Evolutionary conservation across 177 flowering plant genomes (phyloP), one percentile per base, ranked within the genome.

Genomic region (Telopea speciosissima): DNA sequence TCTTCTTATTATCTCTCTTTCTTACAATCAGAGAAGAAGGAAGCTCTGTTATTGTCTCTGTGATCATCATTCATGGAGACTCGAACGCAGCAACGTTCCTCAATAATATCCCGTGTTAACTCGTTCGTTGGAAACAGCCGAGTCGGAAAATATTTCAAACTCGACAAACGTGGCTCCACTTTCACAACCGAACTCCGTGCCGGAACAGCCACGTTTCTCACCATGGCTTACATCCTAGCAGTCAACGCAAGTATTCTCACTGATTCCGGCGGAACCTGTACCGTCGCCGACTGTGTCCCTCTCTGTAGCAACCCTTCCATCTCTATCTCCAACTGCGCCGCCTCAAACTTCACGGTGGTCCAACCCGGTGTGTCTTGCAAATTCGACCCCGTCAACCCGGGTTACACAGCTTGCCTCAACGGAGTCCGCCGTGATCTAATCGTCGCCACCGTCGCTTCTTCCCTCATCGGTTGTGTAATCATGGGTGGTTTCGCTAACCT

Each of bases 161-260:
- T 94, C 63, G 22, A 74, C 24, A 87, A 90, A 24, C 81, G 98
- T 0, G 79, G 81, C 62, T 71, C 90, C 23, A 86, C 81, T 62
- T 92, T 93, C 93, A 93, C 98, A 21, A 93, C 97, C 64, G 98
- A 93, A 84, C 79, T 93, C 75, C 85, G 96, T 0, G 98, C 98
- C 71, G 98, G 97, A 45, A 93, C 98, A 40, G 88, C 98, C 62
- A 92, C 98, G 3, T 93, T 93, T 76, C 87, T 93, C 14, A 92
- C 98, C 79, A 89, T 92, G 98, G 98, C 97, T 8, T 93, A 93
- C 87, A 92, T 93, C 83, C 76, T 93, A 3, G 97, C 97, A 65
- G 98, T 92, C 65, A 93, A 92, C 90, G 96, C 98, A 67, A 83
- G 89, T 77, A 88, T 93, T 63, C 82, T 93, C 24, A 42, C 97